A percentile compares a stretch with the other conserved stretches of the same genome.
These are phyloP conservation scores for Trametes sanguinea DNA, from an alignment of 768 basidiomycete species.

Conservation along the genomic window DNA sequence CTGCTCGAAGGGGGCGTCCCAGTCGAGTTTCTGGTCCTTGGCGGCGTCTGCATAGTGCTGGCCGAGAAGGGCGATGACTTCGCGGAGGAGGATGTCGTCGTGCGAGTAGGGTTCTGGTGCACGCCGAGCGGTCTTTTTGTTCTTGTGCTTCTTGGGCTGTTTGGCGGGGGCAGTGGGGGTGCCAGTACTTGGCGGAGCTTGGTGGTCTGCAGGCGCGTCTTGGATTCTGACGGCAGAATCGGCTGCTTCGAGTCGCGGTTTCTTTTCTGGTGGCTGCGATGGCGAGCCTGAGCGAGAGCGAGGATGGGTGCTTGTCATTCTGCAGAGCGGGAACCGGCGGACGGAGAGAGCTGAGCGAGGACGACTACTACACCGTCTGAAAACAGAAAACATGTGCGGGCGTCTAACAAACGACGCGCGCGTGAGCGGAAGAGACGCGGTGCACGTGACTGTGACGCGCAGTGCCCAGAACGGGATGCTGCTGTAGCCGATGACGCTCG, in stretches of 20 bases:
- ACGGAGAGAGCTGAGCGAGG: background rate
- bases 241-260: slow-evolving; percentile 29
- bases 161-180: slow-evolving; percentile 1
- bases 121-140: slow-evolving; percentile 39
- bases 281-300: slow-evolving; percentile 16
- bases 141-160: slow-evolving; percentile 25
- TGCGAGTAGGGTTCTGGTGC: slow-evolving; percentile 65
- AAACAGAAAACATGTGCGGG: slow-evolving; percentile 15
- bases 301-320: slow-evolving; percentile 11
- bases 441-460: slow-evolving; percentile 27
- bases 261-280: slow-evolving; percentile 32
- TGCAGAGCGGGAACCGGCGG: background rate
- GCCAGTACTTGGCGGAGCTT: slow-evolving; percentile 1
- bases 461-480: background rate
- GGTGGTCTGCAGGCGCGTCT: background rate
- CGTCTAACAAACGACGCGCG: background rate
- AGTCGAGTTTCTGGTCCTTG: slow-evolving; percentile 50
- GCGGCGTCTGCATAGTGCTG: slow-evolving; percentile 51
- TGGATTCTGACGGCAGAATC: background rate
- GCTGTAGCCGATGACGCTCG: background rate
- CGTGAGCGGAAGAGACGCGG: slow-evolving; percentile 2
- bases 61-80: slow-evolving; percentile 71
- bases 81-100: slow-evolving; percentile 75
- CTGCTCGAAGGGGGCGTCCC: slow-evolving; percentile 59
- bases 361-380: background rate